Percentiles rank a stretch among this genome's conserved stretches.
Conservation (phyloP, 164 flowering plant genomes). For the Akebia trifoliata region DNA sequence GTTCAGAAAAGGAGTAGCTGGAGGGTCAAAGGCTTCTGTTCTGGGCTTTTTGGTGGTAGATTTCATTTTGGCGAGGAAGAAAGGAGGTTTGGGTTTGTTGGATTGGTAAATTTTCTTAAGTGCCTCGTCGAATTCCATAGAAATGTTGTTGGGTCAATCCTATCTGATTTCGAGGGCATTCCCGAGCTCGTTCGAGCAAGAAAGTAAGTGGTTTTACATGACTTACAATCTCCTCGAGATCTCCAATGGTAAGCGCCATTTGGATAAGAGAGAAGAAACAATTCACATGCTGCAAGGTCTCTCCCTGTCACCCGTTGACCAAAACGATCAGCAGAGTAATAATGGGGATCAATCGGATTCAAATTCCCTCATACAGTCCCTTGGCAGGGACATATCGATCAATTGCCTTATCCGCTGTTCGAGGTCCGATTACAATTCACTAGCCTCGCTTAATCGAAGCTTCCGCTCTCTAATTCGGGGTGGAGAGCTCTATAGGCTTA, state of each 20-base stretch:
- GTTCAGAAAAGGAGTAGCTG: background rate
- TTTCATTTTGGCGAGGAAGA: slow-evolving; percentile 15
- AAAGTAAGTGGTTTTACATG: slow-evolving; percentile 29
- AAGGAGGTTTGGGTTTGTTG: slow-evolving; percentile 16
- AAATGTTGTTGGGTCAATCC: slow-evolving; percentile 31
- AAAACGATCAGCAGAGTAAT: slow-evolving; percentile 23
- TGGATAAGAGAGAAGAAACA: slow-evolving; percentile 10
- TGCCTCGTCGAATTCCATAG: slow-evolving; percentile 14
- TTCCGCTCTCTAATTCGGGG: slow-evolving; percentile 51
- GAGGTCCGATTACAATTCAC: slow-evolving; percentile 73
- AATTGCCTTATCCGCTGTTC: slow-evolving; percentile 69
- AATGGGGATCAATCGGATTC: slow-evolving; percentile 30
- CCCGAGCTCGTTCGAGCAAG: slow-evolving; percentile 31
- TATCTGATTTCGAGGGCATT: slow-evolving; percentile 30
- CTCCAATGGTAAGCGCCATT: slow-evolving; percentile 30
- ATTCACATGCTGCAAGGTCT: slow-evolving; percentile 2
- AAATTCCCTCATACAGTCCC: slow-evolving; percentile 45
- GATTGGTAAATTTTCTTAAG: slow-evolving; percentile 2
- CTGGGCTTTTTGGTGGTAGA: slow-evolving; percentile 8
- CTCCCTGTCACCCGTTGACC: slow-evolving; percentile 18
- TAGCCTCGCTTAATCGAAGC: slow-evolving; percentile 60
- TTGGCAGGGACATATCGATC: slow-evolving; percentile 72
- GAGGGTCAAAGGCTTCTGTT: background rate
- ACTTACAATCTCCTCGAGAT: slow-evolving; percentile 20
- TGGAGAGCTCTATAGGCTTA: slow-evolving; percentile 66